phyloP scores from a whole-genome alignment of 139 green algal genomes.

The Edaphochlamys debaryana region DNA sequence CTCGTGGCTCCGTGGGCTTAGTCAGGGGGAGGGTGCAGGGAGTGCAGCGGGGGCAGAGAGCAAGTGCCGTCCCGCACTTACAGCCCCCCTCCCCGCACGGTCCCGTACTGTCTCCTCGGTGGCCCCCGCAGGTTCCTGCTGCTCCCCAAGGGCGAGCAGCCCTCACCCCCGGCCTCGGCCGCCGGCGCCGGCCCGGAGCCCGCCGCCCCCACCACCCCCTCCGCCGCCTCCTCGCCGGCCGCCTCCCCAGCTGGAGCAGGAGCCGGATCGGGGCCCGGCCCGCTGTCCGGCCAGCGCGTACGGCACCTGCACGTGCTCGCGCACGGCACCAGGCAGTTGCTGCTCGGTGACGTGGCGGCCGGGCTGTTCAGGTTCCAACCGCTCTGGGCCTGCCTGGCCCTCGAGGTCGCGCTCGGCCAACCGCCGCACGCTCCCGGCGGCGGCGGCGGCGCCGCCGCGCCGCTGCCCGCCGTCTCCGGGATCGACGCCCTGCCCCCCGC shows the following conservation, averaged over 20 bases:
- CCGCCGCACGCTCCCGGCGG: too few relatives aligned
- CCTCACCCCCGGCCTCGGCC: neutral
- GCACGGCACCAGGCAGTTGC: slow-evolving; percentile 79
- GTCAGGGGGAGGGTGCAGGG: too few relatives aligned
- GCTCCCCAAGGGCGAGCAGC: slow-evolving; percentile 48
- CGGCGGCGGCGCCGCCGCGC: neutral
- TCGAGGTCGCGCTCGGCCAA: neutral
- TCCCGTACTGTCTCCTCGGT: too few relatives aligned
- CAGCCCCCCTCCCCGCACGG: too few relatives aligned
- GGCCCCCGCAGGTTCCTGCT: slow-evolving; percentile 75
- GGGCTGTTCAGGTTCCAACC: slow-evolving; percentile 66
- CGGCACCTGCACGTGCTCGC: slow-evolving; percentile 85
- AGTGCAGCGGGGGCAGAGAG: too few relatives aligned
- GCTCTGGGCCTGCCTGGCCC: slow-evolving; percentile 69
- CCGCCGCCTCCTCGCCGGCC: too few relatives aligned
- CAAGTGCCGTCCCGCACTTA: too few relatives aligned
- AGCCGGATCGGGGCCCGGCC: too few relatives aligned
- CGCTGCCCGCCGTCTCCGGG: neutral
- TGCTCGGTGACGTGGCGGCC: slow-evolving; percentile 81
- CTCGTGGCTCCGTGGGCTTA: too few relatives aligned
- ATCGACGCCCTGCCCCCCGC: slow-evolving; percentile 62
- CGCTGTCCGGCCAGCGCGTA: slow-evolving; percentile 65
- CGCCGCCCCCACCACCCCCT: too few relatives aligned
- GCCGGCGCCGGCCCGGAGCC: neutral
- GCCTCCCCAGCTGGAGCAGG: neutral